A percentile compares a stretch with the other conserved stretches of the same genome.
phyloP scores from a whole-genome alignment of 129 eudicot genomes.

The Pseudognaphalium luteoalbum region DNA sequence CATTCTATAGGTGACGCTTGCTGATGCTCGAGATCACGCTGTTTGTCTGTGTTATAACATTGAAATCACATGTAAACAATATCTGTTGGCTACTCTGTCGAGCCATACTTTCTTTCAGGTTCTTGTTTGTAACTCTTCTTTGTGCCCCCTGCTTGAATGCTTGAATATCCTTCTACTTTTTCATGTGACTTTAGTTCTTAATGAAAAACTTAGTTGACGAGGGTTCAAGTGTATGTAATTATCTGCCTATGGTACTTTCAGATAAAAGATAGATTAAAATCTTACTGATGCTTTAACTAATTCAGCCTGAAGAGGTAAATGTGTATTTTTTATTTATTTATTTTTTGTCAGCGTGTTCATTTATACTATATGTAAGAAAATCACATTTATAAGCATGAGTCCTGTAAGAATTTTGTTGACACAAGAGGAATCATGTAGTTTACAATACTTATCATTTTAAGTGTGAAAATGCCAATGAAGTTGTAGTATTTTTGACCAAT shows the following conservation, averaged over 20 bases:
- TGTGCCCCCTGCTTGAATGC: conserved; percentile 8
- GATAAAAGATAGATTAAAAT: background rate
- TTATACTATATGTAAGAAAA: too few relatives aligned
- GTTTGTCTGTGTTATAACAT: conserved; percentile 7
- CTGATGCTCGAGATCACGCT: background rate
- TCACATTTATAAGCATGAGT: too few relatives aligned
- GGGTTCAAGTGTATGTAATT: background rate
- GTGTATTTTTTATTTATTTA: too few relatives aligned
- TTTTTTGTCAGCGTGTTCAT: too few relatives aligned
- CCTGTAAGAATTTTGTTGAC: too few relatives aligned
- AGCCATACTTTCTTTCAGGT: conserved; percentile 13
- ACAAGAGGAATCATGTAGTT: too few relatives aligned
- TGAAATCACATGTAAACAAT: background rate
- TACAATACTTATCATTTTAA: too few relatives aligned
- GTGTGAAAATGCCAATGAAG: too few relatives aligned
- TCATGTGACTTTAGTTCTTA: background rate
- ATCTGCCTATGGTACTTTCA: background rate
- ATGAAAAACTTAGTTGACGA: background rate
- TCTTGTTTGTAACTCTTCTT: conserved; percentile 21
- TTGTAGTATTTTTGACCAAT: too few relatives aligned
- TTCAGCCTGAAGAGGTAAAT: background rate
- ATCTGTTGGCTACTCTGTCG: background rate
- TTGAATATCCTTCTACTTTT: background rate
- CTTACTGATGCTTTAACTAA: background rate
- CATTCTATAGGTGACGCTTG: conserved; percentile 12